Base-by-base conservation (phyloP, 306 rosid species). In the Vigna nakashimae region DNA sequence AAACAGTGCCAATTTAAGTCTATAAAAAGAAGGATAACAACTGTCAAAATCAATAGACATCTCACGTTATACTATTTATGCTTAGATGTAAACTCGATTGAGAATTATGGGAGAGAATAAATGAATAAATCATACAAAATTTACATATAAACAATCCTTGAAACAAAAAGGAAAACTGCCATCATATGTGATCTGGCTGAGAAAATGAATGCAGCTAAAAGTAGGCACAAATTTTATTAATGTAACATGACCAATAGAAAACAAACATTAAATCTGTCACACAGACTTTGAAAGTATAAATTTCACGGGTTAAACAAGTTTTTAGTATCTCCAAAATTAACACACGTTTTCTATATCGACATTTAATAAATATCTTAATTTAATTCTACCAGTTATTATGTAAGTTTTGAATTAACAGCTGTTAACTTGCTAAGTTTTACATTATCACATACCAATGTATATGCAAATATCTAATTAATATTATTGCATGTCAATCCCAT, bases 271-370 rank as follows among this genome's bases (percentile, higher is more conserved):
- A 24, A 77, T 55, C 7, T 43, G 55, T 9, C 43, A 70, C 53
- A 59, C 24, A 22, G 24, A 20, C 50, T 69, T 69, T 7, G 28
- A 59, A 79, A 70, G 22, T 69, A 78, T 9, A 69, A 57, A 78
- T 43, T 40, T 68, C 69, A 57, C 28, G 0, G 3, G 45, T 40
- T 40, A 1, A 40, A 40, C 8, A 40, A 40, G 0, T 8, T 38
- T 38, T 40, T 40, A 8, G 45, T 40, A 8, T 1, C 45, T 40
- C 3, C 0, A 40, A 40, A 40, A 40, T 40, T 40, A 1, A 7
- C 10, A 7, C 10, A 8, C 7, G 45, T 40, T 8, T 40, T 40
- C 11, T 7, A 40, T 40, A 40, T 8, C 10, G 3, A 40, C 10
- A 1, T 7, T 40, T 40, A 40, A 40, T 40, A 40, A 40, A 40